Evolutionary conservation across 352 stramenopile species (phyloP).

Genomic region (Globisporangium splendens): DNA sequence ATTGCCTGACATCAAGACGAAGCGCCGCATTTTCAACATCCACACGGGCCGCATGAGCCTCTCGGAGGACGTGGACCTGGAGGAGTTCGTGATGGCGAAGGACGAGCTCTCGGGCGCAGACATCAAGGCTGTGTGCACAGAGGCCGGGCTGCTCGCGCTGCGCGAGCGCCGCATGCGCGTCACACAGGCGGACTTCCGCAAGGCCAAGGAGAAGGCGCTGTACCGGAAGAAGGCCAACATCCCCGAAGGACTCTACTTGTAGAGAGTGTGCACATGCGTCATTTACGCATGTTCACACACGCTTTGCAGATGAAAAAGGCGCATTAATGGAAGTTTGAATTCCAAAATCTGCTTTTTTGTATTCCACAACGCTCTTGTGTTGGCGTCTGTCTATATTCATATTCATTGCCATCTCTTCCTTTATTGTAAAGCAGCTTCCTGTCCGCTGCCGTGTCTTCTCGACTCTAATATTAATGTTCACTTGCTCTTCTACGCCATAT

Average conservation of each 20-base stretch:
- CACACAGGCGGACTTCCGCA: slow-evolving; percentile 99
- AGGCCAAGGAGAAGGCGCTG: slow-evolving; percentile 99
- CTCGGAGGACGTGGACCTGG: slow-evolving; percentile 97
- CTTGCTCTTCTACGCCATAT: background rate
- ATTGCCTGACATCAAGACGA: slow-evolving; percentile 99
- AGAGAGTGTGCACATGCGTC: slow-evolving; percentile 25
- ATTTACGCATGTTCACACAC: background rate
- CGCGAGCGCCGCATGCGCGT: slow-evolving; percentile 99
- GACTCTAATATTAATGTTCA: too few species aligned
- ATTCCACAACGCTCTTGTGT: too few species aligned
- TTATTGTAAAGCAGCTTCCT: too few species aligned
- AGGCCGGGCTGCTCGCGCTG: slow-evolving; percentile 98
- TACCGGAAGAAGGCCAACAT: slow-evolving; percentile 99
- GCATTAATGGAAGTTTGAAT: background rate
- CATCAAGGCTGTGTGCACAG: slow-evolving; percentile 99
- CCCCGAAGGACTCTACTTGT: slow-evolving; percentile 98
- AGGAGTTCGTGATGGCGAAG: slow-evolving; percentile 99
- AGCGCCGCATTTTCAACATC: slow-evolving; percentile 99
- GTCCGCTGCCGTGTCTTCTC: too few species aligned
- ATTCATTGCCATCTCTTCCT: too few species aligned
- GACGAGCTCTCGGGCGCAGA: slow-evolving; percentile 99
- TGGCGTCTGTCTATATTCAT: too few species aligned
- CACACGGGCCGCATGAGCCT: slow-evolving; percentile 99
- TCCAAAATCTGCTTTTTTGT: too few species aligned
- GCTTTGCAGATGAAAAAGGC: background rate